Evolutionary conservation across 805 yeast genomes (phyloP).

Genomic region (Pichia eremophila): DNA sequence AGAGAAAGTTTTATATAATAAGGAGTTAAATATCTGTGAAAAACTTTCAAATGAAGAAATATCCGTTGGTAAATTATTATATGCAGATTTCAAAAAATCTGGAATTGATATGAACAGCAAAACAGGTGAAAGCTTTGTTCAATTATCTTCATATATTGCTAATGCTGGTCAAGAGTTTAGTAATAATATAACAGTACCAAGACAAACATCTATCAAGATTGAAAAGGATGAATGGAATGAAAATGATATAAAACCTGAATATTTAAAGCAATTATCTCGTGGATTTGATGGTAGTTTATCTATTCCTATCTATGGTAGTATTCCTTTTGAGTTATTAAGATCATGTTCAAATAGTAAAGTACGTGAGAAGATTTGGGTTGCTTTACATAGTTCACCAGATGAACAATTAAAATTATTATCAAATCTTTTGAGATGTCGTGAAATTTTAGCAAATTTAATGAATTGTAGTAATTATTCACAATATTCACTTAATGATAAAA

Average conservation of each 20-base stretch:
- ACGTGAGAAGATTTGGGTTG: constrained; percentile 66
- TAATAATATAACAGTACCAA: constrained; percentile 33
- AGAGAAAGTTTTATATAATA: constrained; percentile 39
- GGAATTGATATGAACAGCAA: constrained; percentile 72
- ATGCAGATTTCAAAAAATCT: constrained; percentile 81
- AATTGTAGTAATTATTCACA: constrained; percentile 64
- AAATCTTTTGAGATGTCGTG: constrained; percentile 54
- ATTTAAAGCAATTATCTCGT: constrained; percentile 16
- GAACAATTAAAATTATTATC: constrained; percentile 55
- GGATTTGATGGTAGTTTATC: constrained; percentile 32
- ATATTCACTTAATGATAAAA: constrained; percentile 79
- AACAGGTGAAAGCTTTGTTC: constrained; percentile 61
- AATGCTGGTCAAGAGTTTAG: constrained; percentile 71
- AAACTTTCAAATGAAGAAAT: constrained; percentile 63
- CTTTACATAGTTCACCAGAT: constrained; percentile 54
- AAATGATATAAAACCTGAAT: constrained; percentile 19
- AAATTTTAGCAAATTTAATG: constrained; percentile 60
- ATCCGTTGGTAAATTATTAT: constrained; percentile 69
- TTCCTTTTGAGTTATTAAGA: constrained; percentile 58
- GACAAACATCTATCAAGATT: constrained; percentile 21
- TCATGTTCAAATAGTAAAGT: constrained; percentile 45
- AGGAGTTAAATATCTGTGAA: constrained; percentile 20
- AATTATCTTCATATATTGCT: constrained; percentile 72
- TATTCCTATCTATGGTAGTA: constrained; percentile 52
- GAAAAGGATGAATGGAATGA: constrained; percentile 21